Conservation (phyloP, 495 filamentous ascomycete species). For the Trichocladium uniseriatum region DNA sequence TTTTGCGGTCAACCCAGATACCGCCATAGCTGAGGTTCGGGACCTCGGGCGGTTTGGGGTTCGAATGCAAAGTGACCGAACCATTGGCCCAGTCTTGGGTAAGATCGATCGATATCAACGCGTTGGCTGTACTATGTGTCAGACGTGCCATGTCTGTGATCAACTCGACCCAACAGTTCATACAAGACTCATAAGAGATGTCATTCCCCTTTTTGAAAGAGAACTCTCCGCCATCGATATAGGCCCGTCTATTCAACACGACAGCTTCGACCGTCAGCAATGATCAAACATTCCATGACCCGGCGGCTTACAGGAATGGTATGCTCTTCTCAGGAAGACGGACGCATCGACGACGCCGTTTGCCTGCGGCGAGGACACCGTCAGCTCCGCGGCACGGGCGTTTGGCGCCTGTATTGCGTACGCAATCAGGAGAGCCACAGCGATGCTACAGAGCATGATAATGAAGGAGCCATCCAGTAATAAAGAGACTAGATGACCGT, state of each 20-base stretch:
- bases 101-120: conserved; percentile 18
- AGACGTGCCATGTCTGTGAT: background rate
- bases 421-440: background rate
- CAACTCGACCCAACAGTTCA: background rate
- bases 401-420: background rate
- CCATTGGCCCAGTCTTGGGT: conserved; percentile 13
- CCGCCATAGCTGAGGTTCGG: conserved; percentile 13
- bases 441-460: background rate
- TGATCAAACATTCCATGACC: no score
- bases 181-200: conserved; percentile 16
- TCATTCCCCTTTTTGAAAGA: conserved; percentile 9
- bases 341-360: conserved; percentile 11
- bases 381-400: no score
- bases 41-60: conserved; percentile 10
- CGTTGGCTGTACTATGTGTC: conserved; percentile 7
- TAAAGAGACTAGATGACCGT: no score
- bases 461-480: no score
- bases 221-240: conserved; percentile 19
- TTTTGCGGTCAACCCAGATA: conserved; percentile 17
- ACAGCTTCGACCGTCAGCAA: conserved; percentile 7
- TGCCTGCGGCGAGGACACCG: conserved; percentile 12
- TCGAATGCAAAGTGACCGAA: conserved; percentile 10
- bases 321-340: conserved; percentile 16
- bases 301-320: conserved; percentile 17
- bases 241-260: conserved; percentile 15